Evolutionary conservation across 192 early-diverging fungal genomes (phyloP).

Genomic region (Coemansia sp.): DNA sequence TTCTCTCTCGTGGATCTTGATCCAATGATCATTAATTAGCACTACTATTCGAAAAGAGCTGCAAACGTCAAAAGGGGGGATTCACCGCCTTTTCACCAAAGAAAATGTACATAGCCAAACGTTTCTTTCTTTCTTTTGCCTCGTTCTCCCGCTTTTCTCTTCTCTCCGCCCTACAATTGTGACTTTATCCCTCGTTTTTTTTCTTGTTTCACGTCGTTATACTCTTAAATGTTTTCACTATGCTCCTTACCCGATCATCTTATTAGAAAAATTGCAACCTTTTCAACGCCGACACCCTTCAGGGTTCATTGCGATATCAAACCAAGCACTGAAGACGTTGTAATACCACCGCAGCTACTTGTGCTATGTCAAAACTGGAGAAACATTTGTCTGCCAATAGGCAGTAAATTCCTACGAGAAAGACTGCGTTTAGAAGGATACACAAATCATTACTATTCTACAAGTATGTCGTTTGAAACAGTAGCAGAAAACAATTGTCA

Average conservation of each 20-base stretch:
- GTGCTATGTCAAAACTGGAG: not conserved
- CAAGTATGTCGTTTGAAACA: not conserved
- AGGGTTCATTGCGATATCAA: not conserved
- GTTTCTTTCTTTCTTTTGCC: not conserved
- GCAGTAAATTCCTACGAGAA: not conserved
- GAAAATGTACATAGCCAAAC: not conserved
- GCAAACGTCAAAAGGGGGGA: too few species aligned
- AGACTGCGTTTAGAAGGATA: not conserved
- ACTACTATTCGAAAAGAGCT: too few species aligned
- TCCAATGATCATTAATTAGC: not conserved
- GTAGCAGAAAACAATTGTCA: not conserved
- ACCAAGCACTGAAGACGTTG: not conserved
- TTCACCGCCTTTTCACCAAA: not conserved
- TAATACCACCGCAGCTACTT: not conserved
- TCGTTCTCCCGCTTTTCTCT: not conserved
- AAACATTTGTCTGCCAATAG: not conserved
- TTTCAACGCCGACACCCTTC: not conserved
- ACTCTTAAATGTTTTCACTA: not conserved
- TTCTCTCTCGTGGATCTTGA: not conserved
- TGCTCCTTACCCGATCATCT: not conserved
- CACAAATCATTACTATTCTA: not conserved
- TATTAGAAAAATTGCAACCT: not conserved
- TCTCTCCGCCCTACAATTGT: not conserved
- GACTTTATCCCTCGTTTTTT: not conserved
- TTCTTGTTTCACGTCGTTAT: not conserved